Evolutionary conservation across 1,139 yeast genomes (phyloP), one percentile per base, ranked within the genome.

Genomic region (Nadsonia commutata): DNA sequence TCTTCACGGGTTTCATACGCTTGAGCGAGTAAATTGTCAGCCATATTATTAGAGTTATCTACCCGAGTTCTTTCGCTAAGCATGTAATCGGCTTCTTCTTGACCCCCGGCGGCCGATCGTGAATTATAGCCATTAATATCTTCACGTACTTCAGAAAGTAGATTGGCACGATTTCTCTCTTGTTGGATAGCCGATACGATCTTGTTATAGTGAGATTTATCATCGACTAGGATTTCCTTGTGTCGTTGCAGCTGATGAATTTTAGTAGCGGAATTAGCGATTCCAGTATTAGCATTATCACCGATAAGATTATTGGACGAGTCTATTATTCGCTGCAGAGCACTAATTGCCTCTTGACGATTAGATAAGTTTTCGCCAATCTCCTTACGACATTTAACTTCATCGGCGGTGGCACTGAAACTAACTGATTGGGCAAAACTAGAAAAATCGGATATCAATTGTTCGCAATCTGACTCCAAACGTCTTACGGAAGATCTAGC

Each of bases 1-100:
- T 83, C 94, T 49, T 90, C 96, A 49, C 97, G 68, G 0, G 98
- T 86, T 52, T 80, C 82, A 62, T 77, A 80, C 0, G 96, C 98
- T 57, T 82, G 93, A 20, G 76, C 74, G 36, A 90, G 68, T 45
- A 90, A 66, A 41, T 82, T 65, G 56, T 90, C 96, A 6, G 95
- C 84, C 49, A 86, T 67, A 40, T 72, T 70, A 58, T 85, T 80
- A 39, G 93, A 78, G 45, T 70, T 70, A 52, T 83, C 85, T 20
- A 81, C 81, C 43, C 95, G 68, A 33, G 72, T 68, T 16, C 85
- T 64, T 61, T 90, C 98, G 46, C 80, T 79, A 46, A 82, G 68
- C 57, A 83, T 78, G 59, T 88, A 88, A 48, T 76, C 83, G 49
- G 80, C 72, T 43, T 70, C 78, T 13, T 49, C 40, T 39, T 53